Conservation (phyloP, 2,329 filamentous ascomycete genomes). For the Verticillium zaregamsianum region DNA sequence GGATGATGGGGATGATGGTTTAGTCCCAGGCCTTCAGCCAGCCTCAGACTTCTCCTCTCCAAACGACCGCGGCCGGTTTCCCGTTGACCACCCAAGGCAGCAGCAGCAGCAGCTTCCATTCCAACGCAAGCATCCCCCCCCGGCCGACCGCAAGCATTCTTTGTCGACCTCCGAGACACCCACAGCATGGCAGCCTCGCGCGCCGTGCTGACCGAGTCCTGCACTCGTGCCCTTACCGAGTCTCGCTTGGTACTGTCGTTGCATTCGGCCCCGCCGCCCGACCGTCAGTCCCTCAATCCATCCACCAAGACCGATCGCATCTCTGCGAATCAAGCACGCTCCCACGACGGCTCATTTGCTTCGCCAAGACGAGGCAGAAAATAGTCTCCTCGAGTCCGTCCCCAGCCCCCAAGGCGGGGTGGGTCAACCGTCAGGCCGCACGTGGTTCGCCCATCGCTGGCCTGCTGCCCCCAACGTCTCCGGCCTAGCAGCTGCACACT, state of each 20-base stretch:
- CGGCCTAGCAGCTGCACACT: not conserved
- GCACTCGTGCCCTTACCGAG: not conserved
- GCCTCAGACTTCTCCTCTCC: not conserved
- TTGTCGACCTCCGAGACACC: not conserved
- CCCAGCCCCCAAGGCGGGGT: not conserved
- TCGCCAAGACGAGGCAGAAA: not conserved
- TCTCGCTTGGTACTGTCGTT: not conserved
- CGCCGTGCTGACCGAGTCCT: not conserved
- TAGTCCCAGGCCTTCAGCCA: not conserved
- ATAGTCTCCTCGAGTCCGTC: not conserved
- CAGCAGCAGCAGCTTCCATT: not conserved
- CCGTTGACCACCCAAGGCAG: not conserved
- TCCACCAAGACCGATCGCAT: not conserved
- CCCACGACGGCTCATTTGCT: not conserved
- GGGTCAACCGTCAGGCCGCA: not conserved
- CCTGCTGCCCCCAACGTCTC: not conserved
- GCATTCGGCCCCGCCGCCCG: not conserved
- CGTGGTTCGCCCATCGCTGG: not conserved
- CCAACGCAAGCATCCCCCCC: not conserved
- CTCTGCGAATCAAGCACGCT: not conserved
- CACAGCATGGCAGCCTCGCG: not conserved
- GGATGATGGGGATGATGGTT: not conserved
- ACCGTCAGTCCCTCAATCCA: not conserved
- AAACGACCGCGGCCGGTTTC: not conserved
- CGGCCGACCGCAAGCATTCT: not conserved